Percentiles rank a stretch among this genome's conserved stretches.
Conservation (phyloP, 164 flowering plant species). For the Litsea cubeba region DNA sequence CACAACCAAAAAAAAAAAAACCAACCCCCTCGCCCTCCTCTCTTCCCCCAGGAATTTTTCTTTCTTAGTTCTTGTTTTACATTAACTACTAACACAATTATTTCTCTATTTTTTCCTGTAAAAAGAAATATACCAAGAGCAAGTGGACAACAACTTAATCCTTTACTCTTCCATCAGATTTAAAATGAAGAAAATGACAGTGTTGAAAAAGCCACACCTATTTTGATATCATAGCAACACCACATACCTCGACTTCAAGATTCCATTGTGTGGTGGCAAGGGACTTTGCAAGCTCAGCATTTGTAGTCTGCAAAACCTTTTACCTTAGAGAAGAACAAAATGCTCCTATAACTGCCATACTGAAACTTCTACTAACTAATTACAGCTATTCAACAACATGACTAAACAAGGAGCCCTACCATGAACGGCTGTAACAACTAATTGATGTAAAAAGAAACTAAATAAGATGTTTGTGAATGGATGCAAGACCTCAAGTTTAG, state of each 20-base stretch:
- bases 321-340: conserved; percentile 16
- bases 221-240: conserved; percentile 3
- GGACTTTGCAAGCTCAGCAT: conserved; percentile 82
- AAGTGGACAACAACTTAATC: background rate
- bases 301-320: conserved; percentile 61
- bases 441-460: background rate
- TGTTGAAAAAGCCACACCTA: background rate
- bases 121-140: background rate
- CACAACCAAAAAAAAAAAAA: too few species aligned
- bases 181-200: background rate
- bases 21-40: too few species aligned
- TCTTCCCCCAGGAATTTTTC: too few species aligned
- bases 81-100: too few species aligned
- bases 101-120: background rate
- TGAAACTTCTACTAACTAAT: conserved; percentile 12
- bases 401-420: conserved; percentile 4
- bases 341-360: background rate
- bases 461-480: conserved; percentile 4
- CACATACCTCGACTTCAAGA: conserved; percentile 78
- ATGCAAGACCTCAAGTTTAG: conserved; percentile 72
- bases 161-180: background rate
- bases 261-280: conserved; percentile 78
- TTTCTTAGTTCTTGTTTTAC: too few species aligned
- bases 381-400: background rate
- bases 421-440: conserved; percentile 1